Evolutionary conservation across 2,329 filamentous ascomycete species (phyloP), one percentile per base, ranked within the genome.

Genomic region (Monilinia laxa): DNA sequence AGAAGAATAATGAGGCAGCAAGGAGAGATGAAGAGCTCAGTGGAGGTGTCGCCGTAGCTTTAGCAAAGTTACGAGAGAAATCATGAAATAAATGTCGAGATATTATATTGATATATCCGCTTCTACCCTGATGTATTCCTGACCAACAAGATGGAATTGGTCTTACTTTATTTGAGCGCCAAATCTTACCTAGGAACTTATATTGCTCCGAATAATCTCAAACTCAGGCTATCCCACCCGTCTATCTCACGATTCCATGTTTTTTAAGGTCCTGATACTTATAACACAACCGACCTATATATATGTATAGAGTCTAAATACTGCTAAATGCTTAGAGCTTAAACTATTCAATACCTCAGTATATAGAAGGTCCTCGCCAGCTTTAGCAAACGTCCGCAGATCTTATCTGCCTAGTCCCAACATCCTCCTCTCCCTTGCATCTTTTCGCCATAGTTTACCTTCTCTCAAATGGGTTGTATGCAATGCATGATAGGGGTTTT

Each of bases 11-110:
- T 51, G 71, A 74, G 31, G 54, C 38, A 28, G 65, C 72, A 25
- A 71, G 70, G 52, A 77, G 75, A 68, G 77, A 79, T 47, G 80
- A 84, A 6, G 77, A 81, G 42, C 77, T 89, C 6, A 82, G 81
- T 68, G 85, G 81, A 56, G 86, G 87, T 2, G 78, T 90, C 57
- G 85, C 86, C 56, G 85, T 84, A 42, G 87, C 87, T 20, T 74
- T 90, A 68, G 86, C 86, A 10, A 87, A 79, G 70, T 76, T 90
- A 31, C 69, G 73, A 31, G 65, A 67, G 38, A 51, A 67, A 14
- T 23, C 35, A 20, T 67, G 20, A 67, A 38, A 42, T 10, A 14
- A 23, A 38, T 4, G 20, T 6, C 3, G 18, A 35, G 20, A 38
- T 25, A 3, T 45, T 20, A 18, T n/a, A 31, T 47, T 10, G 3